Percentiles rank a stretch among this genome's conserved stretches.
These are phyloP conservation scores for Sclerospora graminicola DNA, from an alignment of 352 stramenopile species.

Conservation along the genomic window DNA sequence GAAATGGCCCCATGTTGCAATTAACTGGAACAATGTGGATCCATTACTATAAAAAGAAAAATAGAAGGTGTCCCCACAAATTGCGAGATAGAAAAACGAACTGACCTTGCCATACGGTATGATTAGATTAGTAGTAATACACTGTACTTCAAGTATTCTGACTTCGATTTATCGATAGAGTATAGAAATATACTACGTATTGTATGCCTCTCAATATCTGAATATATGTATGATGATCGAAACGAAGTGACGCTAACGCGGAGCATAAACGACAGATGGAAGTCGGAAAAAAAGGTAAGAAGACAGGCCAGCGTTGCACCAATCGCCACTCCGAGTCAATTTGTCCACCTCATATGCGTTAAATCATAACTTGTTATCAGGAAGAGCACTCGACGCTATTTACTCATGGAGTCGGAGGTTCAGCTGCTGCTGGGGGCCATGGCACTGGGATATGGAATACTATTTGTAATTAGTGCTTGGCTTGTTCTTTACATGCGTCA, in stretches of 20 bases:
- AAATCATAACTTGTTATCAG: slow-evolving; percentile 10
- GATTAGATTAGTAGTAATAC: too few species aligned
- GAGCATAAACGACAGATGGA: not conserved
- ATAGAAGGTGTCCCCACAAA: not conserved
- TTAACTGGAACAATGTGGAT: slow-evolving; percentile 82
- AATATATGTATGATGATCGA: slow-evolving; percentile 5
- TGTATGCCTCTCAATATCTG: not conserved
- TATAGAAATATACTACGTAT: too few species aligned
- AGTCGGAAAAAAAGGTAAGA: slow-evolving; percentile 6
- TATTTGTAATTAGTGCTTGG: slow-evolving; percentile 30
- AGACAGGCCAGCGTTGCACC: slow-evolving; percentile 12
- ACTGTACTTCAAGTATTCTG: too few species aligned
- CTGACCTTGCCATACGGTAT: not conserved
- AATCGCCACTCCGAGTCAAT: not conserved
- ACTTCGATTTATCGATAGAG: too few species aligned
- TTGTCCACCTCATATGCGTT: slow-evolving; percentile 1
- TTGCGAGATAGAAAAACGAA: not conserved
- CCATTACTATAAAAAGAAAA: too few species aligned
- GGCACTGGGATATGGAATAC: slow-evolving; percentile 29
- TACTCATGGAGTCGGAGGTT: slow-evolving; percentile 12
- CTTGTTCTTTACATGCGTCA: slow-evolving; percentile 45
- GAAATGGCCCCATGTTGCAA: slow-evolving; percentile 61
- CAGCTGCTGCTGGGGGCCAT: slow-evolving; percentile 25
- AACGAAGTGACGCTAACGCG: slow-evolving; percentile 10
- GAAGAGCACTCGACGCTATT: slow-evolving; percentile 2